phyloP scores from a whole-genome alignment of 805 yeast genomes.

The Sugiyamaella lignohabitans region DNA sequence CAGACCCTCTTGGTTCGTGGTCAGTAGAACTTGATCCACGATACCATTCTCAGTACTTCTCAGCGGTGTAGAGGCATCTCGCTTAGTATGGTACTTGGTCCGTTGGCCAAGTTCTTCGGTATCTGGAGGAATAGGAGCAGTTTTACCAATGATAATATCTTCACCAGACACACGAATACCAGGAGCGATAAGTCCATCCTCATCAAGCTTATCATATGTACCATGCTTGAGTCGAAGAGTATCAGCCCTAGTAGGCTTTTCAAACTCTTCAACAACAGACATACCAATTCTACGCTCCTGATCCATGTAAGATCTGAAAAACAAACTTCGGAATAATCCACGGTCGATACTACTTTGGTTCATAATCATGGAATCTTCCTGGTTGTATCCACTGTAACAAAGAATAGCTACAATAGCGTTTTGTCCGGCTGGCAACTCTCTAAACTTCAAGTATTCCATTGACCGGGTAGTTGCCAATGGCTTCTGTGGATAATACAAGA shows the following conservation, averaged over 20 bases:
- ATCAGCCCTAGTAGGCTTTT: constrained; percentile 91
- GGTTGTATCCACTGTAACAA: constrained; percentile 97
- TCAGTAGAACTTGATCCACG: constrained; percentile 93
- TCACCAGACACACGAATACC: constrained; percentile 99
- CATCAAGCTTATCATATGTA: constrained; percentile 95
- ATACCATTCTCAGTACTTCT: constrained; percentile 97
- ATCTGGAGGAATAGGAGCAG: constrained; percentile 99
- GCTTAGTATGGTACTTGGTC: constrained; percentile 94
- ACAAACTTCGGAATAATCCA: constrained; percentile 90
- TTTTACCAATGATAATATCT: constrained; percentile 96
- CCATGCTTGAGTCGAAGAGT: constrained; percentile 96
- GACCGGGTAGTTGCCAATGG: constrained; percentile 97
- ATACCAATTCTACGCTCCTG: constrained; percentile 98
- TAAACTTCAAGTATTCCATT: constrained; percentile 93
- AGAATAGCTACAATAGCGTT: constrained; percentile 97
- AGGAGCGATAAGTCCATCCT: constrained; percentile 96
- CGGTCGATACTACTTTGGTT: constrained; percentile 96
- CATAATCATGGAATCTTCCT: constrained; percentile 99
- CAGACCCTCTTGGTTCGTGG: constrained; percentile 97
- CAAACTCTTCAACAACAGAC: constrained; percentile 96
- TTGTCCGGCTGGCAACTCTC: constrained; percentile 98
- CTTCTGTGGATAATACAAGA: constrained; percentile 94
- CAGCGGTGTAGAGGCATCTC: constrained; percentile 97
- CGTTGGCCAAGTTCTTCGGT: constrained; percentile 98
- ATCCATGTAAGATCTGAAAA: constrained; percentile 97